Percentiles rank a stretch among this genome's conserved stretches.
Conservation (phyloP, 176 grass and related monocot species). For the Hordeum marinum region DNA sequence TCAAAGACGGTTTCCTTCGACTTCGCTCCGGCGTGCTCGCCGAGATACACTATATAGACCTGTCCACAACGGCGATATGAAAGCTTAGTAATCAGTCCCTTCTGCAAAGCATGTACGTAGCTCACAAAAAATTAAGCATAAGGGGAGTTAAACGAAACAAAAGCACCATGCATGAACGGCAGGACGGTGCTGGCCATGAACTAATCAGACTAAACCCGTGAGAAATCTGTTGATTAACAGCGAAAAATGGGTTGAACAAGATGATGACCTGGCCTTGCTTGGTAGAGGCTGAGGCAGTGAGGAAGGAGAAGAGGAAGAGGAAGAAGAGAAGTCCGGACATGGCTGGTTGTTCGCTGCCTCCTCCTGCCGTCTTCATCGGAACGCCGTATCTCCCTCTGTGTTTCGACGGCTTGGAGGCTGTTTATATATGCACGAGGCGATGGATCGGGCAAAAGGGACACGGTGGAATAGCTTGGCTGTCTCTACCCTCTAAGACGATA, state of each 20-base stretch:
- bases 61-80: not conserved
- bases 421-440: conserved; percentile 14
- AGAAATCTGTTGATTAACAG: not conserved
- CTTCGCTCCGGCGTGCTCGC: conserved; percentile 46
- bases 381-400: not conserved
- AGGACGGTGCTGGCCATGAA: not conserved
- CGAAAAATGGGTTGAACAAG: not conserved
- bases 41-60: conserved; percentile 84
- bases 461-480: not conserved
- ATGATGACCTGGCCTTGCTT: conserved; percentile 48
- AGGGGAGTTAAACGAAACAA: not conserved
- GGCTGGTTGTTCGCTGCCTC: not conserved
- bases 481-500: not conserved
- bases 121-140: not conserved
- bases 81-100: not conserved
- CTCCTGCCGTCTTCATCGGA: conserved; percentile 7
- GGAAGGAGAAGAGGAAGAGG: conserved; percentile 25
- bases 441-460: conserved; percentile 3
- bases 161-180: not conserved
- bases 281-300: conserved; percentile 24
- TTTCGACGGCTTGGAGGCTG: not conserved
- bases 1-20: conserved; percentile 41
- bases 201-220: not conserved
- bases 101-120: not conserved
- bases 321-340: conserved; percentile 26